These are phyloP conservation scores for Brettanomyces sp. DNA, from an alignment of 805 yeast species.

Conservation along the genomic window DNA sequence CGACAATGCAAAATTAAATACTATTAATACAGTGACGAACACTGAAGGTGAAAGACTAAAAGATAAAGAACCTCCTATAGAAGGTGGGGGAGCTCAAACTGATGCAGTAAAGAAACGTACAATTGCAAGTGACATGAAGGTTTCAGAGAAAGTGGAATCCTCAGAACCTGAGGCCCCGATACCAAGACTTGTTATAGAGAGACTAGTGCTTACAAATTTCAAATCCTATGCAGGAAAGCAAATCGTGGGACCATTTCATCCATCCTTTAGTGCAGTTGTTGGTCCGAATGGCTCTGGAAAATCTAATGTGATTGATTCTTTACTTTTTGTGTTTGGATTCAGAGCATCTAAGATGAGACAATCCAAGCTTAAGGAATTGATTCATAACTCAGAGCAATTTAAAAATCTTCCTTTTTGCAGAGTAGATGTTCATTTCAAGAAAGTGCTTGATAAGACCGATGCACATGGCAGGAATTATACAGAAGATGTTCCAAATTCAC, in stretches of 20 bases:
- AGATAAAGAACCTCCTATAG: too few species aligned
- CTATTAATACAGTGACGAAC: too few species aligned
- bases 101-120: not conserved
- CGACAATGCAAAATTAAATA: too few species aligned
- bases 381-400: conserved; percentile 76
- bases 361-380: conserved; percentile 81
- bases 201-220: conserved; percentile 71
- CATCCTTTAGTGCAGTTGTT: conserved; percentile 92
- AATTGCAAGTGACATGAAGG: not conserved
- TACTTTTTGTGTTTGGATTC: conserved; percentile 95
- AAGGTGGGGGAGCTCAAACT: too few species aligned
- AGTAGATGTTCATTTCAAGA: conserved; percentile 83
- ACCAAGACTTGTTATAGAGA: conserved; percentile 59
- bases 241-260: conserved; percentile 87
- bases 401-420: conserved; percentile 66
- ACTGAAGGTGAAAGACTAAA: too few species aligned
- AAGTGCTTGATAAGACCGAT: conserved; percentile 47
- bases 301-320: conserved; percentile 95
- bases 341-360: conserved; percentile 96
- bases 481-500: conserved; percentile 41
- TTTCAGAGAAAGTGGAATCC: not conserved
- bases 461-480: conserved; percentile 23
- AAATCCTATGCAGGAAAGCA: conserved; percentile 94
- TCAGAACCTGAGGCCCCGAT: not conserved
- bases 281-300: conserved; percentile 99